Conservation (phyloP, 768 basidiomycete genomes). For the Royoungia palumana region DNA sequence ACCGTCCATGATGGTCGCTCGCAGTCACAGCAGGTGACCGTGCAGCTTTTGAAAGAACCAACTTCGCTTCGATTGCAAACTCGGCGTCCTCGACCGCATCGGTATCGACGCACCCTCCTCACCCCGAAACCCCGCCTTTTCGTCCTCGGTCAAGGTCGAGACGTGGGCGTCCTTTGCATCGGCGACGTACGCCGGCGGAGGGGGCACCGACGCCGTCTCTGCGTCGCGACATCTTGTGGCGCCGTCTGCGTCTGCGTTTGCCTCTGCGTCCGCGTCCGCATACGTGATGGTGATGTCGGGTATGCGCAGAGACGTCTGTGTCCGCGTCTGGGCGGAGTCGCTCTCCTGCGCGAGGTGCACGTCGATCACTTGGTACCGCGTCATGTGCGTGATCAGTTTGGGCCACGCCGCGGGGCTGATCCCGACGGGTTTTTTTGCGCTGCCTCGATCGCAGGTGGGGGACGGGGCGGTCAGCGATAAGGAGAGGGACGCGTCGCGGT, state of each 20-base stretch:
- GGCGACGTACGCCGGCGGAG: not conserved
- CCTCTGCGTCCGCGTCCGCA: constrained; percentile 16
- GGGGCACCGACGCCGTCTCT: constrained; percentile 33
- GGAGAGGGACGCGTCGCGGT: constrained; percentile 41
- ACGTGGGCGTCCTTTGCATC: no score
- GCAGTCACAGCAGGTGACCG: not conserved
- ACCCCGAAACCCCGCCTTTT: constrained; percentile 14
- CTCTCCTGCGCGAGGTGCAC: constrained; percentile 26
- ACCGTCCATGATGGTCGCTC: no score
- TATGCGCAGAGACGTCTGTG: not conserved
- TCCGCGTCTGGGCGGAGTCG: no score
- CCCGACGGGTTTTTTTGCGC: constrained; percentile 37
- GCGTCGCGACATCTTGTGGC: no score
- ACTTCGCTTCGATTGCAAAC: constrained; percentile 4
- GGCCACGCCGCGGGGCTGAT: constrained; percentile 55
- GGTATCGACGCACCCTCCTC: no score
- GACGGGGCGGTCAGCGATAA: constrained; percentile 39
- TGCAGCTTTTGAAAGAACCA: constrained; percentile 17
- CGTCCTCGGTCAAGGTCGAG: not conserved
- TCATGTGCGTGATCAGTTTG: constrained; percentile 37
- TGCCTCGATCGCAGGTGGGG: constrained; percentile 15
- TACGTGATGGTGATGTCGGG: constrained; percentile 31
- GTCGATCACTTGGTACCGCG: constrained; percentile 48
- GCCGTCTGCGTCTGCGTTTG: no score
- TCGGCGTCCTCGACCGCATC: not conserved